Evolutionary conservation across 768 basidiomycete species (phyloP).

Genomic region (Agrocybe pediades): DNA sequence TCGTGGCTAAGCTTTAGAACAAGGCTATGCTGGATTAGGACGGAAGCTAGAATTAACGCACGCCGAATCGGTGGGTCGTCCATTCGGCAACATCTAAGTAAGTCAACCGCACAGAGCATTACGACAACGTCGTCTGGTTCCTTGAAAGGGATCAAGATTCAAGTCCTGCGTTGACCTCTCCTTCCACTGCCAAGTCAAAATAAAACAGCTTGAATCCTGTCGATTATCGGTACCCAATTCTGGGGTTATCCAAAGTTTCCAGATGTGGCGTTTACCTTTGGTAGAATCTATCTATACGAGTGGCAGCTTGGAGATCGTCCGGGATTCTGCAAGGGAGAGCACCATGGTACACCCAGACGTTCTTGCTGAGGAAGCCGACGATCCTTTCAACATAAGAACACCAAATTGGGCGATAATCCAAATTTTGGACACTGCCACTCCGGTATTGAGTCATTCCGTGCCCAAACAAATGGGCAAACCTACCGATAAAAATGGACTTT

Average conservation of each 20-base stretch:
- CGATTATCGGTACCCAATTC: constrained; percentile 10
- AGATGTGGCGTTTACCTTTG: constrained; percentile 38
- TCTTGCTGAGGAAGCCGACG: too few species aligned
- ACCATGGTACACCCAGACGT: too few species aligned
- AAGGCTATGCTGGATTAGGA: constrained; percentile 33
- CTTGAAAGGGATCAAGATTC: neutral
- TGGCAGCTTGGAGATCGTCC: constrained; percentile 19
- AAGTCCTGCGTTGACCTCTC: constrained; percentile 6
- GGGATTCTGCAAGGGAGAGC: too few species aligned
- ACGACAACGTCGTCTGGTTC: constrained; percentile 16
- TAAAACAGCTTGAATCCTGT: constrained; percentile 26
- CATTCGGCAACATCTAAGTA: constrained; percentile 28
- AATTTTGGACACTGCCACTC: constrained; percentile 18
- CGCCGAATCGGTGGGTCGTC: constrained; percentile 23
- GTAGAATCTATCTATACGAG: constrained; percentile 25
- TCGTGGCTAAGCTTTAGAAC: constrained; percentile 32
- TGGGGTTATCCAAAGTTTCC: constrained; percentile 11
- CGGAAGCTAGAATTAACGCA: constrained; percentile 24
- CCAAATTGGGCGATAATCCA: constrained; percentile 8
- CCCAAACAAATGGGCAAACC: constrained; percentile 6
- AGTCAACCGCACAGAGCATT: constrained; percentile 27
- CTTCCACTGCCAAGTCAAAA: constrained; percentile 13
- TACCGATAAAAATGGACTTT: constrained; percentile 10
- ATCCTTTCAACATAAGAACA: constrained; percentile 15
- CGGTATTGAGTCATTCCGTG: constrained; percentile 23